These are phyloP conservation scores for Cryptococcus sp. DNA, from an alignment of 1,284 basidiomycete species.

Conservation along the genomic window DNA sequence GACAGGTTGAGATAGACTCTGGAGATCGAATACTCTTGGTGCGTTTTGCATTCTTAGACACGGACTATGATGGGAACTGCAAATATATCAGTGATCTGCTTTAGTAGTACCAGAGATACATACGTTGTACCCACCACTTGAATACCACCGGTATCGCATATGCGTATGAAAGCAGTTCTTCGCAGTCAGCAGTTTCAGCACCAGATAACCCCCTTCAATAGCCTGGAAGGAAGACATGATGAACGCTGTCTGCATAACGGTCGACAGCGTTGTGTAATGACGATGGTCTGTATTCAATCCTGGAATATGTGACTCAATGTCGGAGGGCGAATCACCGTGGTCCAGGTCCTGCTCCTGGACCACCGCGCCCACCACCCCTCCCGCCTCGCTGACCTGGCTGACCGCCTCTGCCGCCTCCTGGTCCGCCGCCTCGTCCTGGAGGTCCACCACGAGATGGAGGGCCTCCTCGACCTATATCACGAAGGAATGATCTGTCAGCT, in stretches of 20 bases:
- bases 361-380: slow-evolving; percentile 15
- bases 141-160: no score
- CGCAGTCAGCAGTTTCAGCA: no score
- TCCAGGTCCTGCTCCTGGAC: slow-evolving; percentile 12
- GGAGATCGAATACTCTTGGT: no score
- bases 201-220: not conserved
- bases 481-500: slow-evolving; percentile 13
- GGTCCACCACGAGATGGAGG: slow-evolving; percentile 35
- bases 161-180: no score
- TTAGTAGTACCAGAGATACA: no score
- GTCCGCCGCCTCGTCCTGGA: slow-evolving; percentile 25
- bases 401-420: slow-evolving; percentile 23
- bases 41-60: no score
- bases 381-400: slow-evolving; percentile 14
- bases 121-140: no score
- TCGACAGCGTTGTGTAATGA: slow-evolving; percentile 18
- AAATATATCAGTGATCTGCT: no score
- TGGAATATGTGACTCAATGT: not conserved
- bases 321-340: slow-evolving; percentile 1
- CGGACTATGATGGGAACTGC: no score
- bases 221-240: not conserved
- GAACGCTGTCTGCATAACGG: slow-evolving; percentile 31
- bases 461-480: slow-evolving; percentile 33
- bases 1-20: no score
- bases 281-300: not conserved